Conservation (phyloP, 257 asterid species). For the Plantago major region DNA sequence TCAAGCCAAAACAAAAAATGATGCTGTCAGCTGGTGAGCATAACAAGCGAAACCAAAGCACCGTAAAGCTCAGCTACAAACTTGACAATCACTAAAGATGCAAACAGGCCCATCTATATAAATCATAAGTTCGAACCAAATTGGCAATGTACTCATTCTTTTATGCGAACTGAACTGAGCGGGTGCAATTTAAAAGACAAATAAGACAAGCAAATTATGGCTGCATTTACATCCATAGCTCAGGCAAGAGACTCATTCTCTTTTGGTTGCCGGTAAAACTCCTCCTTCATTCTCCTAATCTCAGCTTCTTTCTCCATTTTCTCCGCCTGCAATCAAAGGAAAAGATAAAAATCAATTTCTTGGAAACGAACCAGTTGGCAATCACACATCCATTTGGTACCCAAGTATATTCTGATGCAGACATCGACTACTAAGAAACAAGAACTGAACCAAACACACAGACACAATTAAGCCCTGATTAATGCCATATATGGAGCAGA, state of each 20-base stretch:
- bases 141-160: conserved; percentile 12
- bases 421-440: no score
- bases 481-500: no score
- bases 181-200: conserved; percentile 8
- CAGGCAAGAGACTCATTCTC: conserved; percentile 49
- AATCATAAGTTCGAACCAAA: conserved; percentile 5
- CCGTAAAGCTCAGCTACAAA: conserved; percentile 9
- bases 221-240: conserved; percentile 20
- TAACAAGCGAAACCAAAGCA: conserved; percentile 8
- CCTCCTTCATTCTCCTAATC: conserved; percentile 52
- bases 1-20: conserved; percentile 2
- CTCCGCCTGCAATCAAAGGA: conserved; percentile 45
- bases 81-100: conserved; percentile 6
- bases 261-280: conserved; percentile 46
- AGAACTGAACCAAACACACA: no score
- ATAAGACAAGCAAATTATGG: conserved; percentile 9
- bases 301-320: conserved; percentile 60
- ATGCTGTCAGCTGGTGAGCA: conserved; percentile 19
- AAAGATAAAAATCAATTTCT: neutral
- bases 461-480: no score
- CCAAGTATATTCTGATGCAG: no score
- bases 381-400: no score
- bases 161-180: conserved; percentile 16
- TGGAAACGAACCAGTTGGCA: no score
- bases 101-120: conserved; percentile 23